These are phyloP conservation scores for Eucalyptus curtisii DNA, from an alignment of 345 rosid species.

Conservation along the genomic window DNA sequence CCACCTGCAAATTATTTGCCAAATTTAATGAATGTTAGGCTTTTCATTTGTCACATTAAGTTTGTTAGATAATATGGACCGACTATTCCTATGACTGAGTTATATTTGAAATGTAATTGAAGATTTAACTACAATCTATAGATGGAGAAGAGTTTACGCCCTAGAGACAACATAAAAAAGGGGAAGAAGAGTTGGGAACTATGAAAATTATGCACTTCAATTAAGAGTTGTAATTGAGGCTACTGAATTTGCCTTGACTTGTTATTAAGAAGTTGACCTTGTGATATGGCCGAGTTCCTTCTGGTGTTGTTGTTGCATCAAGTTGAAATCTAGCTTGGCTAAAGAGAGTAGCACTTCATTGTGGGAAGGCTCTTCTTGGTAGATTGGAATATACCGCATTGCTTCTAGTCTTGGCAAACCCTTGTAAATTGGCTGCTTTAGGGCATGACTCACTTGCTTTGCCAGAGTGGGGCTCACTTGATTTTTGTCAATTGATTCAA, in stretches of 20 bases:
- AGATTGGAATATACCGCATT: background rate
- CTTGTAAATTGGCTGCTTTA: background rate
- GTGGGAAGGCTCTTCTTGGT: background rate
- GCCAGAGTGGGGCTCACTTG: background rate
- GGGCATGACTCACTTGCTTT: background rate
- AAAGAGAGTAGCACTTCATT: background rate
- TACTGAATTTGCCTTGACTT: background rate
- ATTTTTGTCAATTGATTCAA: background rate
- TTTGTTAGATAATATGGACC: background rate
- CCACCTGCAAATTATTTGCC: background rate
- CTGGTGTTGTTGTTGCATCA: background rate
- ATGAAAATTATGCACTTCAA: background rate
- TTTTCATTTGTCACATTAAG: background rate
- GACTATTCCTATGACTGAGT: background rate
- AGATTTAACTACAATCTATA: background rate
- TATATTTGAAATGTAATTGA: background rate
- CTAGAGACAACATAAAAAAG: background rate
- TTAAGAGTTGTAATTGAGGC: background rate
- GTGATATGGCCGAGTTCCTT: background rate
- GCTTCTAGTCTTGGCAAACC: background rate
- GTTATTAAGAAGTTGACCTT: background rate
- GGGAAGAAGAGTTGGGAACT: background rate
- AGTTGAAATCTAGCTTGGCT: constrained; percentile 4
- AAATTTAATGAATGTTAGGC: background rate
- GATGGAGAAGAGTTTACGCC: background rate